phyloP scores from a whole-genome alignment of 345 rosid species.

The Mallotus nudiflorus region DNA sequence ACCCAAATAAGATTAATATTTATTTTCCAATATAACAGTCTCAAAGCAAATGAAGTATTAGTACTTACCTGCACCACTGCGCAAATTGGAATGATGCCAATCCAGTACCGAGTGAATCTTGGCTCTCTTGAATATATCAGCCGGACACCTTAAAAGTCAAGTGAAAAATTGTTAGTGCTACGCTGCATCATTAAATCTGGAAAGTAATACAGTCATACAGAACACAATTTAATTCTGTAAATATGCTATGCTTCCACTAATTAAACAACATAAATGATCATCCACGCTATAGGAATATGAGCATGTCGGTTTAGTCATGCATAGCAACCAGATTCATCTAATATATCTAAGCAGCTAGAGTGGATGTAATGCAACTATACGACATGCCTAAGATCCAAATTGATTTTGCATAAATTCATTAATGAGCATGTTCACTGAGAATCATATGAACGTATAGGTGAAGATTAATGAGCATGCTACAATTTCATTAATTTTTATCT shows the following conservation, averaged over 20 bases:
- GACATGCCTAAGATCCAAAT: too few species aligned
- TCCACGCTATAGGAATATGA: neutral
- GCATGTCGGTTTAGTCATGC: neutral
- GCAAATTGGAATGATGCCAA: conserved; percentile 87
- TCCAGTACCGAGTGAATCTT: conserved; percentile 78
- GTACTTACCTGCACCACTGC: conserved; percentile 71
- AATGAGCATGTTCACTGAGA: too few species aligned
- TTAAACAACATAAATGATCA: neutral
- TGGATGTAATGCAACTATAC: too few species aligned
- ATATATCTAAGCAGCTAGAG: neutral
- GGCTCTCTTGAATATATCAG: conserved; percentile 77
- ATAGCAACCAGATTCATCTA: neutral
- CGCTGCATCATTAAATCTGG: neutral
- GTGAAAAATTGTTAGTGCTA: conserved; percentile 5
- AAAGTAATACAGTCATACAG: neutral
- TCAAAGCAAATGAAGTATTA: conserved; percentile 14
- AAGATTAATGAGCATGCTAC: too few species aligned
- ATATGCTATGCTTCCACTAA: neutral
- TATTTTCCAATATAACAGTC: too few species aligned
- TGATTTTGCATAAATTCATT: too few species aligned
- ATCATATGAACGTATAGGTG: too few species aligned
- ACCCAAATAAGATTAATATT: too few species aligned
- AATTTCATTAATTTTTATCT: too few species aligned
- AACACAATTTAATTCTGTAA: too few species aligned
- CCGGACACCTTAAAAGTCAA: conserved; percentile 62